Conservation (phyloP, 2,329 filamentous ascomycete species). For the Penicillium sp. region DNA sequence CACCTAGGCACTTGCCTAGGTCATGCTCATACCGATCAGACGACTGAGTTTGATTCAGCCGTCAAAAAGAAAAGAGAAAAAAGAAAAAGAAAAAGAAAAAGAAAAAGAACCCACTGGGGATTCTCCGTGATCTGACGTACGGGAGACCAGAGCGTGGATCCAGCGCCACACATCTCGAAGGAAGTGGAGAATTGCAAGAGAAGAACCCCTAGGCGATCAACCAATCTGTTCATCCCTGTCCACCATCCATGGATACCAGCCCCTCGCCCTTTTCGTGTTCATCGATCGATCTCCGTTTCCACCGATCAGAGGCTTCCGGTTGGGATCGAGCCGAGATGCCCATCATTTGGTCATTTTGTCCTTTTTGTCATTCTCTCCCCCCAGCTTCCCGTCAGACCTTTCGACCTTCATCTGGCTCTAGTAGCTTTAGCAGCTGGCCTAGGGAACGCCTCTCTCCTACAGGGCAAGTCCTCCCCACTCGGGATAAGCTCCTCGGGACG, state of each 20-base stretch:
- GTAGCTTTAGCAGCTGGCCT: background rate
- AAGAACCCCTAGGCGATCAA: constrained; percentile 26
- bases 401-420: too few relatives aligned
- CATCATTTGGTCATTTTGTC: constrained; percentile 5
- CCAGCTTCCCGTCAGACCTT: background rate
- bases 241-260: constrained; percentile 20
- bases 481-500: constrained; percentile 29
- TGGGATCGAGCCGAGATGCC: constrained; percentile 21
- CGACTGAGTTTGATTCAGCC: constrained; percentile 3
- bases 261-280: constrained; percentile 13
- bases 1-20: constrained; percentile 19
- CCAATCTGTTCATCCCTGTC: constrained; percentile 20
- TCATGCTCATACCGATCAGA: constrained; percentile 20
- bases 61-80: constrained; percentile 1
- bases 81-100: background rate
- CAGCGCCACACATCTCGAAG: constrained; percentile 27
- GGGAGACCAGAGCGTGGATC: constrained; percentile 17
- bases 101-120: constrained; percentile 5
- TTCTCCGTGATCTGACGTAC: constrained; percentile 24
- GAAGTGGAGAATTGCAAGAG: constrained; percentile 26
- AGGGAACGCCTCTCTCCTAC: background rate
- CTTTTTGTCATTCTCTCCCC: constrained; percentile 1
- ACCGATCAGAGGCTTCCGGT: constrained; percentile 25
- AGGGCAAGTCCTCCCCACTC: background rate
- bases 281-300: constrained; percentile 27